Evolutionary conservation across 2,329 filamentous ascomycete species (phyloP), one percentile per base, ranked within the genome.

Genomic region (Fusarium hostae): DNA sequence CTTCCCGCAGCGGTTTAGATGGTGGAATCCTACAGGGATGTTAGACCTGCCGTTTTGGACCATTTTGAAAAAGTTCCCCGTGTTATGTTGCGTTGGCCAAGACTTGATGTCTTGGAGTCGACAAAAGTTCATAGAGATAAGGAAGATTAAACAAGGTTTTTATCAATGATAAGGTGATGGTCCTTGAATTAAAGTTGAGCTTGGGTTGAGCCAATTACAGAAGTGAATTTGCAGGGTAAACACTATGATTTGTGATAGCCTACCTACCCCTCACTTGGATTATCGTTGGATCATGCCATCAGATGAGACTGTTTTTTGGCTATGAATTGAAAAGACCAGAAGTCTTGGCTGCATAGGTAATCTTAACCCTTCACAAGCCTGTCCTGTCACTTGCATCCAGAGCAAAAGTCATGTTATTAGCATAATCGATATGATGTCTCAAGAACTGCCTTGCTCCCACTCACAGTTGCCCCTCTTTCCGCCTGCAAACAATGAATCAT

Each of bases 1-100:
- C 70, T 73, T 73, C 70, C 67, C 47, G 35, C 59, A 60, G 59
- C 24, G 70, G 70, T 47, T 71, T 73, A 73, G 70, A 64, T 60
- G 47, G 47, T 51, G 24, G 65, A 52, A 34, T 45, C 1, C 1
- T 35, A 47, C 61, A 44, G 4, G 70, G 70, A 35, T 57, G 1
- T 22, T 13, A 44, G 58, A 73, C 70, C 70, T 73, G 59, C 70
- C 70, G 22, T 48, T 73, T 73, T 44, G 37, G 59, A 65, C n/a
- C 44, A 32, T 59, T 45, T 64, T 63, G 26, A 65, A 61, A 73
- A 73, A 71, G 44, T 44, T 58, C 69, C 60, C 70, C 62, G 55
- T 72, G 43, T 57, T 22, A 67, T 73, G 70, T 72, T 70, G 43
- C 70, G 48, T 66, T 37, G 45, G 70, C 70, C 70, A 73, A 73